Conservation (phyloP, 2,329 filamentous ascomycete species). For the Paraconiothyrium brasiliense region DNA sequence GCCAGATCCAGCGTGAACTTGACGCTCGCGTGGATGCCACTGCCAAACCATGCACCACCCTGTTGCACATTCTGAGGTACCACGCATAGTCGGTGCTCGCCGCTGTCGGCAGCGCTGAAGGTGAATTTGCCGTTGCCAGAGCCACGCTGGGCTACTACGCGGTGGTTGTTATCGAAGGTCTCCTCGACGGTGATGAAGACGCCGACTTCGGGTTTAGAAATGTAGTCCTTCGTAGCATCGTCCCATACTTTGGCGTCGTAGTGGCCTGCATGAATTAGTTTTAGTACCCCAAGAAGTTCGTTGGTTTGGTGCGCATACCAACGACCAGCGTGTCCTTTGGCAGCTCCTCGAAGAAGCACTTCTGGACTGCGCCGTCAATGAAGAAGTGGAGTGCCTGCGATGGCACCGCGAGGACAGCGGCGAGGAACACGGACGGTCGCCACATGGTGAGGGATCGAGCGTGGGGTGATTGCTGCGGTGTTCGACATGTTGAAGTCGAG, state of each 20-base stretch:
- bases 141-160: constrained; percentile 88
- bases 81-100: constrained; percentile 96
- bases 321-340: constrained; percentile 97
- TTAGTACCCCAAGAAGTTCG: background rate
- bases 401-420: constrained; percentile 67
- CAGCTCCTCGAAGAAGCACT: constrained; percentile 98
- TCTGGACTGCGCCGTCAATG: constrained; percentile 83
- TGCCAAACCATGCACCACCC: constrained; percentile 73
- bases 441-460: constrained; percentile 39
- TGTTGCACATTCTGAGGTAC: constrained; percentile 79
- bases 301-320: constrained; percentile 61
- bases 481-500: constrained; percentile 34
- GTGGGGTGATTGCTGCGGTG: constrained; percentile 34
- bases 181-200: constrained; percentile 97
- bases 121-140: constrained; percentile 83
- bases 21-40: constrained; percentile 76
- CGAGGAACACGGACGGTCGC: constrained; percentile 67
- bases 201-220: constrained; percentile 76
- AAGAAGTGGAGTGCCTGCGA: constrained; percentile 94
- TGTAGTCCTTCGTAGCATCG: constrained; percentile 72
- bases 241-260: constrained; percentile 89
- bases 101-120: constrained; percentile 93
- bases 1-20: constrained; percentile 88
- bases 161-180: constrained; percentile 97
- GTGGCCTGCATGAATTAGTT: constrained; percentile 65